Percentiles rank a stretch among this genome's conserved stretches.
phyloP scores from a whole-genome alignment of 768 basidiomycete species.

The Trametes maxima region DNA sequence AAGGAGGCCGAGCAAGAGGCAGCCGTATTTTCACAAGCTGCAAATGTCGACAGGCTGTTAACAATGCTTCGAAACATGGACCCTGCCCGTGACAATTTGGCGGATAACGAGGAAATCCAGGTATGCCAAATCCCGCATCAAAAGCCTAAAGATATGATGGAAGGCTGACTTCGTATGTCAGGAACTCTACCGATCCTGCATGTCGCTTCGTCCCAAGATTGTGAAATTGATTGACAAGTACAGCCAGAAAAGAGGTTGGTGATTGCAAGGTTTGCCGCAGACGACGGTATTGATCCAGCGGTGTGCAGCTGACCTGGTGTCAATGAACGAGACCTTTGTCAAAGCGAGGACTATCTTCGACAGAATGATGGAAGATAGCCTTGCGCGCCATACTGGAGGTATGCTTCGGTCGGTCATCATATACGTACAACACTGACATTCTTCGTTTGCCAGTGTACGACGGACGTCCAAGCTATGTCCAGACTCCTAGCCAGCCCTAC shows the following conservation, averaged over 20 bases:
- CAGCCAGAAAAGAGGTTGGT: conserved; percentile 80
- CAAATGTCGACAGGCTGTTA: conserved; percentile 79
- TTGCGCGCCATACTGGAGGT: conserved; percentile 74
- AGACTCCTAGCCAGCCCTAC: conserved; percentile 29
- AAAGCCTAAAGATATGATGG: no score
- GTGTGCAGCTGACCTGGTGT: conserved; percentile 79
- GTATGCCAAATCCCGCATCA: conserved; percentile 38
- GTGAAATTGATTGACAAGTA: conserved; percentile 97
- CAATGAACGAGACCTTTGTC: conserved; percentile 94
- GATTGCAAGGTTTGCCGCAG: background rate
- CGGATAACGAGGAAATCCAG: conserved; percentile 90
- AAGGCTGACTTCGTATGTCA: conserved; percentile 35
- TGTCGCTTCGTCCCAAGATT: conserved; percentile 91
- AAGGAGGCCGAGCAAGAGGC: conserved; percentile 87
- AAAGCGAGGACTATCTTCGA: conserved; percentile 90
- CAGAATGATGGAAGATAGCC: conserved; percentile 89
- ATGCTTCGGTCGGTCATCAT: conserved; percentile 20
- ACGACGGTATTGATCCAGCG: background rate
- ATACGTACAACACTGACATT: conserved; percentile 7
- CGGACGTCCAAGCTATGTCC: conserved; percentile 35
- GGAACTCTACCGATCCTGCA: conserved; percentile 89
- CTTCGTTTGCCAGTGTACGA: conserved; percentile 53
- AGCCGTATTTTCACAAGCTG: conserved; percentile 83
- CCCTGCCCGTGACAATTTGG: conserved; percentile 76
- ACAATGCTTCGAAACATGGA: conserved; percentile 75